Evolutionary conservation across 257 asterid species (phyloP).

Genomic region (Parsonsia alboflavescens): DNA sequence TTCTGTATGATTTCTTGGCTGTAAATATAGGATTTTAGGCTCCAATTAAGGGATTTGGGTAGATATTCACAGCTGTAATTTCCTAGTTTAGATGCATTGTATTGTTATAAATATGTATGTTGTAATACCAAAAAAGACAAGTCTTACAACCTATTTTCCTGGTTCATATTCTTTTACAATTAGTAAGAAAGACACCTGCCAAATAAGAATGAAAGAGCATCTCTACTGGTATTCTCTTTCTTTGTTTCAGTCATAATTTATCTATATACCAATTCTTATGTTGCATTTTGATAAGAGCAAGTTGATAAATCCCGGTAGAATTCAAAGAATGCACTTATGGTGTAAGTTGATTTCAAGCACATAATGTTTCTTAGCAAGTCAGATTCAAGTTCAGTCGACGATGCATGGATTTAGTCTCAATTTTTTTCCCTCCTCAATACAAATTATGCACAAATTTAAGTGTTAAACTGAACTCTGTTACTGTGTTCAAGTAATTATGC

Average conservation of each 20-base stretch:
- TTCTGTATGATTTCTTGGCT: no score
- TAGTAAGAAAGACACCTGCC: neutral
- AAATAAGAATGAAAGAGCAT: neutral
- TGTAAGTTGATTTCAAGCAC: neutral
- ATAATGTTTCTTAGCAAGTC: neutral
- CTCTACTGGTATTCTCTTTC: neutral
- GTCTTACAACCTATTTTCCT: no score
- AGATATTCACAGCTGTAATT: no score
- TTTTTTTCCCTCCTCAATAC: neutral
- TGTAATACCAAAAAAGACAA: no score
- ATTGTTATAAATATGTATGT: no score
- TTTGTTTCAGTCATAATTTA: neutral
- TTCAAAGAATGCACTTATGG: neutral
- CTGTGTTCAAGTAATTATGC: neutral
- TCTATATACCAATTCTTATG: neutral
- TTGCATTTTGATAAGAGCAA: neutral
- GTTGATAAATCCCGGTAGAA: neutral
- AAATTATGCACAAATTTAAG: neutral
- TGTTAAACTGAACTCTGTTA: neutral
- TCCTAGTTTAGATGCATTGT: no score
- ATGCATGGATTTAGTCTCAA: neutral
- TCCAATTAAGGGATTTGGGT: no score
- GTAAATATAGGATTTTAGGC: no score
- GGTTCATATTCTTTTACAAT: no score
- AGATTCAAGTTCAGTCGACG: neutral